Evolutionary conservation across 176 grass and related monocot species (phyloP).

Genomic region (maize (Zea mays)): Zm-B73-REFERENCE-NAM-5.0 NC_050103.1:171793501-171794000

Average conservation of each 20-base stretch:
- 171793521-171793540: too few relatives aligned
- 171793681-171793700: slow-evolving; percentile 31
- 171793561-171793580: too few relatives aligned
- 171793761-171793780: slow-evolving; percentile 34
- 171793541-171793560: too few relatives aligned
- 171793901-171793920: slow-evolving; percentile 1
- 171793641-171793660: slow-evolving; percentile 12
- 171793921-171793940: too few relatives aligned
- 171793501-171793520: too few relatives aligned
- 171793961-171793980: too few relatives aligned
- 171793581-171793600: too few relatives aligned
- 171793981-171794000: too few relatives aligned
- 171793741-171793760: neutral
- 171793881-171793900: slow-evolving; percentile 27
- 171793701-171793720: slow-evolving; percentile 30
- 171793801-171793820: neutral
- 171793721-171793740: neutral
- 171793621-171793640: neutral
- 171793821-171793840: neutral
- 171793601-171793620: too few relatives aligned
- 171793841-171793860: neutral
- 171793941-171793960: too few relatives aligned
- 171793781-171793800: neutral
- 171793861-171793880: slow-evolving; percentile 1
- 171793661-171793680: slow-evolving; percentile 49